Evolutionary conservation across 805 yeast genomes (phyloP).

Genomic region (Nakazawaea laoshanensis): DNA sequence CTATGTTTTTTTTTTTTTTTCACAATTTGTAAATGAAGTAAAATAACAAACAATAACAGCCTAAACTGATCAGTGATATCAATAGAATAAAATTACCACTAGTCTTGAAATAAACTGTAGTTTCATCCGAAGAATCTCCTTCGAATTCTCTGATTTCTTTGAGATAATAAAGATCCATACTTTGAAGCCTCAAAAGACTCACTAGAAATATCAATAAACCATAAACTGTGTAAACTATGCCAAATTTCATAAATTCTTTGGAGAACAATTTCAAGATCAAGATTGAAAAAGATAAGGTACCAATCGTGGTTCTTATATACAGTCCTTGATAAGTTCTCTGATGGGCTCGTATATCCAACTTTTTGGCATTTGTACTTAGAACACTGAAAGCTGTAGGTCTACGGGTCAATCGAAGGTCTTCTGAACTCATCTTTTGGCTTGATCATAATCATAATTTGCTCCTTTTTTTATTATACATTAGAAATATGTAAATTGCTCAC

Average conservation of each 20-base stretch:
- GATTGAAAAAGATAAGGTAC: conserved; percentile 56
- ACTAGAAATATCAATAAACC: conserved; percentile 37
- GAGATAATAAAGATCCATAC: conserved; percentile 22
- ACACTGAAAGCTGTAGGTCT: conserved; percentile 25
- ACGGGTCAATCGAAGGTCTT: conserved; percentile 11
- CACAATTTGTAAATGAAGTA: conserved; percentile 8
- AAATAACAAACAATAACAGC: conserved; percentile 42
- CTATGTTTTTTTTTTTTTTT: too few relatives aligned
- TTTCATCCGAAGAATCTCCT: conserved; percentile 20
- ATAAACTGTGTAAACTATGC: conserved; percentile 55
- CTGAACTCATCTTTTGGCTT: not conserved
- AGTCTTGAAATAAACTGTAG: conserved; percentile 41
- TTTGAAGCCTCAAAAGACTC: conserved; percentile 23
- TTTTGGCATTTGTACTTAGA: conserved; percentile 29
- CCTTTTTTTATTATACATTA: too few relatives aligned
- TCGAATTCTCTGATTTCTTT: conserved; percentile 12
- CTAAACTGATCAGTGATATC: conserved; percentile 39
- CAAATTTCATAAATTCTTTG: conserved; percentile 56
- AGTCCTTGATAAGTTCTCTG: conserved; percentile 86
- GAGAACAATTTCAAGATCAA: conserved; percentile 59
- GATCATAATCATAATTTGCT: not conserved
- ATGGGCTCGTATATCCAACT: conserved; percentile 54
- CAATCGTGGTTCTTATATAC: conserved; percentile 64
- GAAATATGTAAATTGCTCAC: too few relatives aligned
- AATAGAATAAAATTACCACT: conserved; percentile 54